Conservation (phyloP, 2,329 filamentous ascomycete species). For the Fusarium albosuccineum region DNA sequence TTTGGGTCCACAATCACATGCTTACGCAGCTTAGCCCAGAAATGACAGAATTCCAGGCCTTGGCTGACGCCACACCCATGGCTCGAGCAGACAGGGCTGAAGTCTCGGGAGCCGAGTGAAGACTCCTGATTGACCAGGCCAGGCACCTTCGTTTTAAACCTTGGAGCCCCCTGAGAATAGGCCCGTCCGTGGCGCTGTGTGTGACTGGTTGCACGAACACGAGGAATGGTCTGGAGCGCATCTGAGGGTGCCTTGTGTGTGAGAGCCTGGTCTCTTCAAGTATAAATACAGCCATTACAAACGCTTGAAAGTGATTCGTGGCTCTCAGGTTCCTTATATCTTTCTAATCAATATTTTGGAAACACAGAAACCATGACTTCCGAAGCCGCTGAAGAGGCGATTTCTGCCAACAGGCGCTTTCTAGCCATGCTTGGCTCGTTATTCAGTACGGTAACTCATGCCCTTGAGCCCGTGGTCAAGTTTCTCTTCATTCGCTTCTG, state of each 20-base stretch:
- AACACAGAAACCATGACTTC: neutral
- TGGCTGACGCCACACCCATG: constrained; percentile 2
- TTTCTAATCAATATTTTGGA: too few relatives aligned
- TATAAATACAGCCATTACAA: constrained; percentile 13
- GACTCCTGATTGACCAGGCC: neutral
- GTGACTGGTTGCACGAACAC: too few relatives aligned
- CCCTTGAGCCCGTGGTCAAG: constrained; percentile 2
- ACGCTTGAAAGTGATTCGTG: neutral
- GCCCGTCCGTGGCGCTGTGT: too few relatives aligned
- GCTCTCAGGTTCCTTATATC: too few relatives aligned
- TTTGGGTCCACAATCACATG: neutral
- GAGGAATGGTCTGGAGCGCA: neutral
- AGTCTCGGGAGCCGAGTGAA: constrained; percentile 3
- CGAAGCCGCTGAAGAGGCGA: neutral
- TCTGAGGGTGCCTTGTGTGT: neutral
- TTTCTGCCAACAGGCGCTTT: neutral
- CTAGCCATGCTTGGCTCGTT: neutral
- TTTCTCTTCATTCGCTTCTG: constrained; percentile 22
- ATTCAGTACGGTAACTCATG: neutral
- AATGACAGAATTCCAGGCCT: neutral
- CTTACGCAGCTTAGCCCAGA: neutral
- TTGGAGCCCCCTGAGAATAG: too few relatives aligned
- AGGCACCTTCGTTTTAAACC: too few relatives aligned
- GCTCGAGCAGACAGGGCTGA: neutral
- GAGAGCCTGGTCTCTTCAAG: too few relatives aligned